Percentiles rank a stretch among this genome's conserved stretches.
phyloP scores from a whole-genome alignment of 805 yeast genomes.

The Metschnikowia vanudenii region DNA sequence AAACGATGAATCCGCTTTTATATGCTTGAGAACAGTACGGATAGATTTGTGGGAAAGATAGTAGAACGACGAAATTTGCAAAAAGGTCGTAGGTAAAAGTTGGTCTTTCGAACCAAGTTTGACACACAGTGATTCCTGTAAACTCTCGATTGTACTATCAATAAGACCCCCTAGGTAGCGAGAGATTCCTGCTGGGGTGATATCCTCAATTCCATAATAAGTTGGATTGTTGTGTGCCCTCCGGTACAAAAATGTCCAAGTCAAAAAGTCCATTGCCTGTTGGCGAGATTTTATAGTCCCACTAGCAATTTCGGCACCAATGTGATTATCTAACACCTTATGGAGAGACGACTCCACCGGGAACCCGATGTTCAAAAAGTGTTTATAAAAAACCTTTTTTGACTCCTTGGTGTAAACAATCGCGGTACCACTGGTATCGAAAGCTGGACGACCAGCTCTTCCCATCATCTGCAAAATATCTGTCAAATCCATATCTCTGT shows the following conservation, averaged over 20 bases:
- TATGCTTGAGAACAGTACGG: slow-evolving; percentile 39
- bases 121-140: slow-evolving; percentile 74
- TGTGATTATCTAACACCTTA: slow-evolving; percentile 71
- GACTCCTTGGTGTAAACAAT: slow-evolving; percentile 74
- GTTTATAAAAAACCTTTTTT: slow-evolving; percentile 73
- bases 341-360: slow-evolving; percentile 82
- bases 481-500: slow-evolving; percentile 76
- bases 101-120: slow-evolving; percentile 45
- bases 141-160: slow-evolving; percentile 63
- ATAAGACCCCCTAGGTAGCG: slow-evolving; percentile 61
- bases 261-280: slow-evolving; percentile 70
- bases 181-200: slow-evolving; percentile 53
- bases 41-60: slow-evolving; percentile 90
- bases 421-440: slow-evolving; percentile 67
- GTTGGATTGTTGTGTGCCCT: slow-evolving; percentile 77
- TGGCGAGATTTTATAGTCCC: slow-evolving; percentile 65
- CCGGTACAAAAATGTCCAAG: slow-evolving; percentile 74
- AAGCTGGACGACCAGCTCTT: slow-evolving; percentile 81
- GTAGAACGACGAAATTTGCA: slow-evolving; percentile 85
- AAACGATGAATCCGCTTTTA: slow-evolving; percentile 32
- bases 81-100: slow-evolving; percentile 70
- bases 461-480: slow-evolving; percentile 86
- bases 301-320: slow-evolving; percentile 77
- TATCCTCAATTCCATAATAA: slow-evolving; percentile 70
- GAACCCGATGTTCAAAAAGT: slow-evolving; percentile 73